phyloP scores from a whole-genome alignment of 2,329 filamentous ascomycete genomes.

The Aspergillus fumigatiaffinis region DNA sequence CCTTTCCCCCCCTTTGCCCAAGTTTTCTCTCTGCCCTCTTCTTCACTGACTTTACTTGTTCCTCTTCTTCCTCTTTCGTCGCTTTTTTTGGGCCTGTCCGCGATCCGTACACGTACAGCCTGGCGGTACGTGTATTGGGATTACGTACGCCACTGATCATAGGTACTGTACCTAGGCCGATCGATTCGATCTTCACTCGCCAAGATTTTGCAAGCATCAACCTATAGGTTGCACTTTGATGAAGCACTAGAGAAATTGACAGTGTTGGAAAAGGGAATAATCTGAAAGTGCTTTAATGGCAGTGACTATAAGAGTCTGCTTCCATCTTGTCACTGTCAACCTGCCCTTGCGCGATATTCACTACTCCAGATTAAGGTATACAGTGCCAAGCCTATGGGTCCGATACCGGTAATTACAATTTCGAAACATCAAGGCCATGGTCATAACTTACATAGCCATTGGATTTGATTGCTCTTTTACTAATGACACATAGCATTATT shows the following conservation, averaged over 20 bases:
- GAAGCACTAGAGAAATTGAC: not conserved
- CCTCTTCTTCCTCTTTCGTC: slow-evolving; percentile 5
- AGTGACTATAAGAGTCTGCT: not conserved
- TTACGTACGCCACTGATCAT: slow-evolving; percentile 1
- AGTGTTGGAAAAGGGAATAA: not conserved
- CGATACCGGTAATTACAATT: not conserved
- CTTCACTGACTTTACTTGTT: slow-evolving; percentile 3
- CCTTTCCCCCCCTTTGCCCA: slow-evolving; percentile 12
- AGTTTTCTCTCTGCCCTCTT: slow-evolving; percentile 5
- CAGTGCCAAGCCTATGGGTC: not conserved
- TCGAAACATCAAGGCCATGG: not conserved
- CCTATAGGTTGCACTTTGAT: not conserved
- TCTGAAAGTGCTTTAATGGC: not conserved
- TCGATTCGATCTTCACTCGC: not conserved
- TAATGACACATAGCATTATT: not conserved
- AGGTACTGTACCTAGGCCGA: too few relatives aligned
- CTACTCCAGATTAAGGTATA: not conserved
- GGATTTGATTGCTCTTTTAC: not conserved
- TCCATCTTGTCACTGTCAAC: not conserved
- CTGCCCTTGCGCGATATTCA: not conserved
- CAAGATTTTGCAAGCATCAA: not conserved
- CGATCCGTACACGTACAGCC: slow-evolving; percentile 7
- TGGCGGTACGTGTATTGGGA: slow-evolving; percentile 9
- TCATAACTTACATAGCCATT: not conserved
- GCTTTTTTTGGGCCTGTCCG: slow-evolving; percentile 1